Evolutionary conservation across 2,329 filamentous ascomycete genomes (phyloP).

Genomic region (Botryotinia convoluta): DNA sequence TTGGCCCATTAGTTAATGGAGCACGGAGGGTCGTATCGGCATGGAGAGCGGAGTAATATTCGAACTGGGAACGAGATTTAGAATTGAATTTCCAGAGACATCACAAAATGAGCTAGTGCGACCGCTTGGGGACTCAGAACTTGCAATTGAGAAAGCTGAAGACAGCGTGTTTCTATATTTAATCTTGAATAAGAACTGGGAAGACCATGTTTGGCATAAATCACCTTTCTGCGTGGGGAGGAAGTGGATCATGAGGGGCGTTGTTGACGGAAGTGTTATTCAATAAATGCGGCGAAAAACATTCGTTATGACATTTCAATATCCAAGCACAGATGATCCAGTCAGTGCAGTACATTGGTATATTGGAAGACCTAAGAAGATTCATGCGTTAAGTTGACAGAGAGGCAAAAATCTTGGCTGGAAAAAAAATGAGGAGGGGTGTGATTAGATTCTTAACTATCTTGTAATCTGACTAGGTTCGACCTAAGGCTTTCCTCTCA

Average conservation of each 20-base stretch:
- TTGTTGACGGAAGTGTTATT: conserved; percentile 1
- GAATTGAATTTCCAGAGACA: background rate
- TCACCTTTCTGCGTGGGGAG: conserved; percentile 4
- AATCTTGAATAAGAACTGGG: background rate
- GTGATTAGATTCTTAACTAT: background rate
- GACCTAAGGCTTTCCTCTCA: background rate
- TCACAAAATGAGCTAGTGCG: background rate
- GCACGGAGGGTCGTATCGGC: background rate
- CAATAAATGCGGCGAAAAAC: background rate
- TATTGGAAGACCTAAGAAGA: background rate
- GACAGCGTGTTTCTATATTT: conserved; percentile 15
- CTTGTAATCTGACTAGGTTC: background rate
- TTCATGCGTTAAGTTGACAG: conserved; percentile 6
- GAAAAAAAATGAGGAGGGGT: background rate
- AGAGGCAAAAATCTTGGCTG: background rate
- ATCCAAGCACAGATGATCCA: conserved; percentile 12
- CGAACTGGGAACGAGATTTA: conserved; percentile 2
- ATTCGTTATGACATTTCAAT: background rate
- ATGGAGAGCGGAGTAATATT: conserved; percentile 10
- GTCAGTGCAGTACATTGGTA: conserved; percentile 7
- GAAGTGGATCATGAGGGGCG: conserved; percentile 5
- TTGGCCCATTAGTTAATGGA: background rate
- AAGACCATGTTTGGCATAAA: conserved; percentile 6
- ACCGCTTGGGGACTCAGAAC: conserved; percentile 18
- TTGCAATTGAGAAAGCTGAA: conserved; percentile 9